phyloP scores from a whole-genome alignment of 208 protist genomes.

The Acanthamoeba castellanii region DNA sequence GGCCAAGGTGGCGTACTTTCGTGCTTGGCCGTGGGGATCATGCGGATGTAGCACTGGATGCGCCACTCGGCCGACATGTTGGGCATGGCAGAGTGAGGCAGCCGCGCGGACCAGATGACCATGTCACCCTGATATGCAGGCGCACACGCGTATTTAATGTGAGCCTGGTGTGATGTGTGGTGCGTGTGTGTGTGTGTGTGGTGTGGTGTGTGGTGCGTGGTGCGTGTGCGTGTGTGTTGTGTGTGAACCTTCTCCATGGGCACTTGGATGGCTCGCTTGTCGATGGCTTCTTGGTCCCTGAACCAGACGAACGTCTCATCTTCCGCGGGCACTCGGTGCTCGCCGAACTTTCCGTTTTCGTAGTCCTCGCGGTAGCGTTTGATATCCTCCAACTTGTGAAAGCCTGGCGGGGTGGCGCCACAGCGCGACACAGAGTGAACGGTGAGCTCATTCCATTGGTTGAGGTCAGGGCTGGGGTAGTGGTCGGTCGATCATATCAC shows the following conservation, averaged over 20 bases:
- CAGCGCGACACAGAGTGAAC: no score
- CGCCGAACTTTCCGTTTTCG: slow-evolving; percentile 21
- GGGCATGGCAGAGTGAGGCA: slow-evolving; percentile 30
- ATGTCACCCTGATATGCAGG: not conserved
- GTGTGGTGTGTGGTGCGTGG: not conserved
- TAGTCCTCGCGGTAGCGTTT: not conserved
- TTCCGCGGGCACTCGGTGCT: not conserved
- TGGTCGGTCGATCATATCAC: not conserved
- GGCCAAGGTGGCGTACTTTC: not conserved
- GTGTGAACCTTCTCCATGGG: slow-evolving; percentile 46
- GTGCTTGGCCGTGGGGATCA: not conserved
- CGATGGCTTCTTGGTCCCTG: slow-evolving; percentile 26
- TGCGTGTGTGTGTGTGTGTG: no score
- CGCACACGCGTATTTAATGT: not conserved
- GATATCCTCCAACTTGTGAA: slow-evolving; percentile 36
- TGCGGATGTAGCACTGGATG: slow-evolving; percentile 51
- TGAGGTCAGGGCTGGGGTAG: no score
- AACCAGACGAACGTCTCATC: slow-evolving; percentile 57
- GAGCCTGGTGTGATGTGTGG: not conserved
- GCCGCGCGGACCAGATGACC: not conserved
- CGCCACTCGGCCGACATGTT: slow-evolving; percentile 54
- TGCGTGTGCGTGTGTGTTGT: not conserved
- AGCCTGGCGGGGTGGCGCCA: not conserved
- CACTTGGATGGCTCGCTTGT: slow-evolving; percentile 16
- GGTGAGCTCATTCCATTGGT: no score